Conservation (phyloP, 2,329 filamentous ascomycete species). For the Fusarium virguliforme region DNA sequence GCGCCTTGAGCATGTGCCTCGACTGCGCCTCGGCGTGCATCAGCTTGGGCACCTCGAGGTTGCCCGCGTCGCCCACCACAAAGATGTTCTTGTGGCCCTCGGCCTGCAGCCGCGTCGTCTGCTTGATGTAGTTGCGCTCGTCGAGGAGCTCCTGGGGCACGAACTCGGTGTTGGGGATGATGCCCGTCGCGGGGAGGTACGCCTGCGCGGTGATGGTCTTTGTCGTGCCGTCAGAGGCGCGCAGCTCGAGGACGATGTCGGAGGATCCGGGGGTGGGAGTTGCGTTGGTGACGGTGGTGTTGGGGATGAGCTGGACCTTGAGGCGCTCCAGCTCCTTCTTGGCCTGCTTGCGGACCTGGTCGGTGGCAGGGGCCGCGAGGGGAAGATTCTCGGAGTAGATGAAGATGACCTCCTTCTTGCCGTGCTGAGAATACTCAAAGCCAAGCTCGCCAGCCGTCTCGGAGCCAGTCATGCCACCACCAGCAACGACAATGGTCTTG, state of each 20-base stretch:
- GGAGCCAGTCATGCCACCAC: constrained; percentile 67
- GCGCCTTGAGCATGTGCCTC: constrained; percentile 55
- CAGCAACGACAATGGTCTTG: constrained; percentile 66
- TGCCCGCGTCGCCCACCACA: constrained; percentile 62
- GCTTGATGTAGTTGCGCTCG: constrained; percentile 54
- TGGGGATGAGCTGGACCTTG: constrained; percentile 61
- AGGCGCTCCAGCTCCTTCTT: constrained; percentile 61
- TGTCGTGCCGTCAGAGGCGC: constrained; percentile 53
- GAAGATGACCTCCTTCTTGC: constrained; percentile 65
- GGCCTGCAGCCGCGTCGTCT: constrained; percentile 58
- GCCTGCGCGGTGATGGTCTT: constrained; percentile 61
- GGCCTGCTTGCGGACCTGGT: constrained; percentile 59
- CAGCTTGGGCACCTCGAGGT: constrained; percentile 58
- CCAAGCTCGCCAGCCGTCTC: constrained; percentile 69
- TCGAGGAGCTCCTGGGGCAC: constrained; percentile 58
- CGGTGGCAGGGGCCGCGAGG: constrained; percentile 53
- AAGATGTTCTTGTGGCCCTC: constrained; percentile 61
- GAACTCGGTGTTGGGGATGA: constrained; percentile 63
- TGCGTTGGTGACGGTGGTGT: constrained; percentile 57
- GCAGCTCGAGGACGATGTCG: constrained; percentile 57
- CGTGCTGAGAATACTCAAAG: constrained; percentile 61
- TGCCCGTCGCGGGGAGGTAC: constrained; percentile 65
- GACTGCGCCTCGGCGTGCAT: constrained; percentile 55
- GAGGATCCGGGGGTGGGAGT: constrained; percentile 43
- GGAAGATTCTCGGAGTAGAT: constrained; percentile 60